These are phyloP conservation scores for Ustilago vetiveriae DNA, from an alignment of 1,284 basidiomycete species.

Conservation along the genomic window DNA sequence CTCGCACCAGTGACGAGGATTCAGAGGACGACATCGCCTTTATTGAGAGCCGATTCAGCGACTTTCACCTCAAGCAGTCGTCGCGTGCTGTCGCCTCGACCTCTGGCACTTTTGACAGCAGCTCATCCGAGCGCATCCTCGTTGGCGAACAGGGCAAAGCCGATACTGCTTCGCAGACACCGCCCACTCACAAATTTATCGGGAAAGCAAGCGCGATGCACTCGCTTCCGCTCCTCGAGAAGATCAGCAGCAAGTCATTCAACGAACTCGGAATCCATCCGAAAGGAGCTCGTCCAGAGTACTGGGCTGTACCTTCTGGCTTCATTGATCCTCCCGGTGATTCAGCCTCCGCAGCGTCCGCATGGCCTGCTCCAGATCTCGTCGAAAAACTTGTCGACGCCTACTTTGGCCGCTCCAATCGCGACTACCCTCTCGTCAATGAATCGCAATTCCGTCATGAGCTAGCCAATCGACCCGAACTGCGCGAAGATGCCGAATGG, in stretches of 20 bases:
- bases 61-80: constrained; percentile 4
- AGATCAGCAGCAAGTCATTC: constrained; percentile 26
- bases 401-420: constrained; percentile 52
- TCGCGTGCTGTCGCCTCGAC: neutral
- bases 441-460: constrained; percentile 47
- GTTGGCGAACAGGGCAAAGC: constrained; percentile 5
- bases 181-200: constrained; percentile 41
- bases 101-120: constrained; percentile 21
- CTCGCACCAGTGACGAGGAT: constrained; percentile 34
- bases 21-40: constrained; percentile 52
- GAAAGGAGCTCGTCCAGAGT: constrained; percentile 34
- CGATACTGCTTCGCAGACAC: neutral
- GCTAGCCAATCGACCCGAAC: constrained; percentile 22
- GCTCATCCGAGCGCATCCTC: constrained; percentile 23
- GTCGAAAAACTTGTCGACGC: constrained; percentile 43
- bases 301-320: constrained; percentile 36
- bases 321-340: constrained; percentile 26
- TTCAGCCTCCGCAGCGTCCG: neutral
- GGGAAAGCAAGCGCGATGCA: constrained; percentile 59
- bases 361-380: constrained; percentile 54
- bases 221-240: constrained; percentile 48
- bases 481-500: constrained; percentile 47
- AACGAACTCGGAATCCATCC: constrained; percentile 26
- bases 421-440: constrained; percentile 54
- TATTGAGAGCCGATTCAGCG: constrained; percentile 29